phyloP scores from a whole-genome alignment of 1,139 yeast species.

The Kluyveromyces sp. region DNA sequence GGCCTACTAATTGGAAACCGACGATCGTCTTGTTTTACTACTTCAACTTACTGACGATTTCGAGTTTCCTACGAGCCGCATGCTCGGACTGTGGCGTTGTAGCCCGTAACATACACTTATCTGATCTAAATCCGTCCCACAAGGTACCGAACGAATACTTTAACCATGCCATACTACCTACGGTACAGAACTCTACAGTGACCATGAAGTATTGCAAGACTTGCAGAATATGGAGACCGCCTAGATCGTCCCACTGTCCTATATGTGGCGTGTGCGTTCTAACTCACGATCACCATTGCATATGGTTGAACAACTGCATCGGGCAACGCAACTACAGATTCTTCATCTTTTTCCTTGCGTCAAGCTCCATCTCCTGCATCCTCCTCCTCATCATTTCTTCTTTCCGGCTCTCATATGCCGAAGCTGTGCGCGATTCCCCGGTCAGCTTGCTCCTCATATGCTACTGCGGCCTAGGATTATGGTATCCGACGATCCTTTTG shows the following conservation, averaged over 20 bases:
- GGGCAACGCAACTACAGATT: constrained; percentile 64
- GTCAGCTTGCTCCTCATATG: constrained; percentile 45
- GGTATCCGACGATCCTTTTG: constrained; percentile 52
- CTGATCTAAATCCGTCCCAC: constrained; percentile 33
- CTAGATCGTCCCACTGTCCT: constrained; percentile 65
- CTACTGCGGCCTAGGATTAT: constrained; percentile 38
- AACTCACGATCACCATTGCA: constrained; percentile 72
- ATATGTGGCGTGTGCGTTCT: constrained; percentile 55
- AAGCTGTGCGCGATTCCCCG: constrained; percentile 29
- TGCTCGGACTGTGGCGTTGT: constrained; percentile 64
- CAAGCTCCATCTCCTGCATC: constrained; percentile 16
- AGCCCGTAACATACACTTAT: constrained; percentile 62
- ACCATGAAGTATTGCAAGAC: constrained; percentile 50
- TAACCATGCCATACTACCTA: constrained; percentile 50
- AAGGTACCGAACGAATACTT: constrained; percentile 59
- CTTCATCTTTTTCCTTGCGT: constrained; percentile 43
- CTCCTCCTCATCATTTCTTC: constrained; percentile 25
- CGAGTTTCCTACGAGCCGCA: constrained; percentile 48
- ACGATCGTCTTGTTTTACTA: constrained; percentile 53
- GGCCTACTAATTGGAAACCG: constrained; percentile 43
- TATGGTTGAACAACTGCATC: constrained; percentile 73
- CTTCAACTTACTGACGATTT: constrained; percentile 44
- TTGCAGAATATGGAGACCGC: constrained; percentile 64
- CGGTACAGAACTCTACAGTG: constrained; percentile 33
- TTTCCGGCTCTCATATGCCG: constrained; percentile 17